Percentiles rank a stretch among this genome's conserved stretches.
Conservation (phyloP, 2,329 filamentous ascomycete species). For the Polychaeton citri region DNA sequence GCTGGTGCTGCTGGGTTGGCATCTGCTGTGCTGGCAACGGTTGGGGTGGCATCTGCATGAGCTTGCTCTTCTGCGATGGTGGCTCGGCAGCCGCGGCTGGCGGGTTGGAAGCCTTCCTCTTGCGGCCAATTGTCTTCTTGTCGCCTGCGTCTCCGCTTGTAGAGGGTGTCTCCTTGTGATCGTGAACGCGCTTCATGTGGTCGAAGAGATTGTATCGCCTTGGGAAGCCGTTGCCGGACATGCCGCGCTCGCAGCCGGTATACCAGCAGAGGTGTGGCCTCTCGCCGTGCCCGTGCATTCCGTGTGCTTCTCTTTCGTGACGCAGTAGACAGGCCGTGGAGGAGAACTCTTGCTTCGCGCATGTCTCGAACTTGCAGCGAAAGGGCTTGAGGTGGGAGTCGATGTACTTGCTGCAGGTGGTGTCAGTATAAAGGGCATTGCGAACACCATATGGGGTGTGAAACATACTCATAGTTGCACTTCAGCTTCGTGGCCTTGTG, state of each 20-base stretch:
- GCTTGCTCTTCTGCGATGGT: constrained; percentile 3
- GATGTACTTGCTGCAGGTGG: constrained; percentile 66
- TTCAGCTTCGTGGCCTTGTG: constrained; percentile 94
- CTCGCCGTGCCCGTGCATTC: constrained; percentile 86
- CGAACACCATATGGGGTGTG: constrained; percentile 3
- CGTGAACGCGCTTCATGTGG: constrained; percentile 92
- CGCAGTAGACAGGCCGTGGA: constrained; percentile 89
- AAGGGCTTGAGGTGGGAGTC: constrained; percentile 96
- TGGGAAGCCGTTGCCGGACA: constrained; percentile 77
- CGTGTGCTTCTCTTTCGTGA: constrained; percentile 90
- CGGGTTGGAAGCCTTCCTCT: constrained; percentile 13
- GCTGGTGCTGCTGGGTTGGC: neutral
- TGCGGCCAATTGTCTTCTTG: constrained; percentile 13
- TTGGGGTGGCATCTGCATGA: neutral
- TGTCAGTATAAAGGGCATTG: constrained; percentile 2
- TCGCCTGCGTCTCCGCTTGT: constrained; percentile 4
- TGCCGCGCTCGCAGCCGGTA: constrained; percentile 71
- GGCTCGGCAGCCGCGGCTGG: constrained; percentile 9
- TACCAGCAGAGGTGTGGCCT: constrained; percentile 86
- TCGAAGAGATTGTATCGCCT: constrained; percentile 92
- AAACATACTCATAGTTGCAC: constrained; percentile 92
- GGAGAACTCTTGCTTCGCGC: constrained; percentile 79
- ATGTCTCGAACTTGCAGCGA: constrained; percentile 75
- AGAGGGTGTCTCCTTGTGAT: constrained; percentile 29
- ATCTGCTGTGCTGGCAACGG: neutral